phyloP scores from a whole-genome alignment of 169 alveolate genomes.

The Plasmodium malariae region DNA sequence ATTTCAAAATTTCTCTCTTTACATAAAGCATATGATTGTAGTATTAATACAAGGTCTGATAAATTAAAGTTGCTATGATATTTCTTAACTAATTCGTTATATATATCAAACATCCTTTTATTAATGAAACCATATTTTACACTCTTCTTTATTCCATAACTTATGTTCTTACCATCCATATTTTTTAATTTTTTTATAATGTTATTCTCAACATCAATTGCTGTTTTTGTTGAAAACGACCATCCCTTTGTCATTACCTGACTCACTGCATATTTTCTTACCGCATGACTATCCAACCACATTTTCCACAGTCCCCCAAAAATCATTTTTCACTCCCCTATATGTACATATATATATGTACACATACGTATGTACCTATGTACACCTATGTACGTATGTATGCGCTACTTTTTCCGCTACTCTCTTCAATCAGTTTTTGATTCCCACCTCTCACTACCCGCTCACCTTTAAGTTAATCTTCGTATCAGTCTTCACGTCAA shows the following conservation, averaged over 20 bases:
- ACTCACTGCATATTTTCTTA: not conserved
- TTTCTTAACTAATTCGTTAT: slow-evolving; percentile 28
- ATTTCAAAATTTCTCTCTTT: slow-evolving; percentile 69
- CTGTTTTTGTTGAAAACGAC: slow-evolving; percentile 4
- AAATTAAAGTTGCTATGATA: slow-evolving; percentile 12
- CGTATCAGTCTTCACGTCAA: too few relatives aligned
- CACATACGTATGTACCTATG: not conserved
- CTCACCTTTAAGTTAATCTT: too few relatives aligned
- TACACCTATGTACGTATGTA: not conserved
- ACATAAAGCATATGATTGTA: slow-evolving; percentile 73
- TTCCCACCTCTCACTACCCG: too few relatives aligned
- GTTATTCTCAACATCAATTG: slow-evolving; percentile 16
- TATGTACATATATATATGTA: slow-evolving; percentile 2
- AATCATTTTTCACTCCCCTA: not conserved
- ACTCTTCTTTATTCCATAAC: slow-evolving; percentile 66
- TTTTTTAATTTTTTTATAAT: slow-evolving; percentile 4
- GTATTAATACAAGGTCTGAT: slow-evolving; percentile 27
- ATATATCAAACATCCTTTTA: slow-evolving; percentile 60
- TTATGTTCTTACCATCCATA: slow-evolving; percentile 26
- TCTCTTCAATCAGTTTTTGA: too few relatives aligned
- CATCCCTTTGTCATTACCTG: not conserved
- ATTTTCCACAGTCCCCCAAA: not conserved
- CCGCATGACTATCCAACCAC: not conserved
- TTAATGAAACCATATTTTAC: slow-evolving; percentile 68
- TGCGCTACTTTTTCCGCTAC: not conserved